Percentiles rank a stretch among this genome's conserved stretches.
These are phyloP conservation scores for Clonostachys chloroleuca DNA, from an alignment of 2,329 filamentous ascomycete genomes.

Conservation along the genomic window DNA sequence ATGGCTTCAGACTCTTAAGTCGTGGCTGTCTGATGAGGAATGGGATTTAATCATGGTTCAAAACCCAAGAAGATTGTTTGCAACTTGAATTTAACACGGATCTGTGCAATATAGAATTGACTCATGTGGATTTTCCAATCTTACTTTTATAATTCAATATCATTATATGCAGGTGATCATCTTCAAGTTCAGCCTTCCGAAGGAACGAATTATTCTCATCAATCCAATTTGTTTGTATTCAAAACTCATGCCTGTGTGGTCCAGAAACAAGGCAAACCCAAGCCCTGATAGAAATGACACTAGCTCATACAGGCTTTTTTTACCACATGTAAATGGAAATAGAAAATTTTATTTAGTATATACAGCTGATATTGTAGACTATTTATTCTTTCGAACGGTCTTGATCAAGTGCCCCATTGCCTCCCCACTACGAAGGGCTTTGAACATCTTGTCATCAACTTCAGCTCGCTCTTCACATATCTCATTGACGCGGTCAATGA, in stretches of 20 bases:
- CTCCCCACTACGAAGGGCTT: conserved; percentile 1
- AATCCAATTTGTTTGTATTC: no score
- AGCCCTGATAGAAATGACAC: not conserved
- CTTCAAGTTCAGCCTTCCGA: no score
- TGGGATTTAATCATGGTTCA: conserved; percentile 11
- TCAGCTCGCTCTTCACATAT: conserved; percentile 18
- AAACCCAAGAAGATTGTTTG: not conserved
- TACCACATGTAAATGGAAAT: not conserved
- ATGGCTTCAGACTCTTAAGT: conserved; percentile 12
- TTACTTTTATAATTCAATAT: no score
- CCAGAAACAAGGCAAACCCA: no score
- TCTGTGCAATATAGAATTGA: no score
- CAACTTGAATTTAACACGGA: not conserved
- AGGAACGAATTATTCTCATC: no score
- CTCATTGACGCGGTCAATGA: conserved; percentile 14
- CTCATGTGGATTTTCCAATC: no score
- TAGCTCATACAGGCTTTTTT: not conserved
- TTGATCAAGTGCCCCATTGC: not conserved
- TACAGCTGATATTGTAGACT: not conserved
- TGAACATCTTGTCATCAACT: conserved; percentile 16
- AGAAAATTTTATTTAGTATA: not conserved
- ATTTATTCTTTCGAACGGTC: not conserved
- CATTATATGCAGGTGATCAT: no score
- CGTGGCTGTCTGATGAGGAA: conserved; percentile 13
- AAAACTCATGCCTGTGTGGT: no score